Base-by-base conservation (phyloP, 768 basidiomycete species). In the Serendipita sp. region DNA sequence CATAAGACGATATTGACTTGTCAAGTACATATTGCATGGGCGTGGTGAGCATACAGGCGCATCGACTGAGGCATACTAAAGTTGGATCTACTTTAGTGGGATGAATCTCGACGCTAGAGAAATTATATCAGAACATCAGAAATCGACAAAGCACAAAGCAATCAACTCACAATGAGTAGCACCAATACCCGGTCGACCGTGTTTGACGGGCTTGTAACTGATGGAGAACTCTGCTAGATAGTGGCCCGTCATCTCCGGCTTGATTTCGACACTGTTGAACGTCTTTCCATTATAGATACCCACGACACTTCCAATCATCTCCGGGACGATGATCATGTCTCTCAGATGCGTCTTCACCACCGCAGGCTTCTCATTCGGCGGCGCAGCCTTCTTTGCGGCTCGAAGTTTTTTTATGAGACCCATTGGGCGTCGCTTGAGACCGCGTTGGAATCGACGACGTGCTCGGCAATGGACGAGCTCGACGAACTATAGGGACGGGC, bases 181-280 rank as follows among this genome's bases (percentile, higher is more conserved):
- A 83, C 88, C 88, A 68, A 90, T 90, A 91, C 95, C 95, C 71
- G 96, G 94, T 71, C 95, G 92, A 82, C 95, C 95, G 81, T 99
- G 95, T 81, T 94, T 94, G 76, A 99, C 95, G 70, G 95, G 95
- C 73, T 88, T 83, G 87, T 96, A 98, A 65, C 95, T 92, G 79
- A 89, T 90, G 31, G 90, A 90, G 78, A 90, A 90, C 78, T 99
- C 96, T 66, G 81, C 96, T 72, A 98, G 92, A 79, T 99, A 98
- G 84, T 95, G 94, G 64, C 96, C 96, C 66, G 88, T 90, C 96
- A 99, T 99, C 77, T 99, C 96, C 67, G 96, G 94, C 81, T 95
- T 98, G 81, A 98, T 94, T 78, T 98, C 95, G 66, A 97, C 92
- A 44, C 91, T 85, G 80, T 91, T 92, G 81, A 92, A 92, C 65